Evolutionary conservation across 495 filamentous ascomycete species (phyloP).

Genomic region (Aspergillus wentii): DNA sequence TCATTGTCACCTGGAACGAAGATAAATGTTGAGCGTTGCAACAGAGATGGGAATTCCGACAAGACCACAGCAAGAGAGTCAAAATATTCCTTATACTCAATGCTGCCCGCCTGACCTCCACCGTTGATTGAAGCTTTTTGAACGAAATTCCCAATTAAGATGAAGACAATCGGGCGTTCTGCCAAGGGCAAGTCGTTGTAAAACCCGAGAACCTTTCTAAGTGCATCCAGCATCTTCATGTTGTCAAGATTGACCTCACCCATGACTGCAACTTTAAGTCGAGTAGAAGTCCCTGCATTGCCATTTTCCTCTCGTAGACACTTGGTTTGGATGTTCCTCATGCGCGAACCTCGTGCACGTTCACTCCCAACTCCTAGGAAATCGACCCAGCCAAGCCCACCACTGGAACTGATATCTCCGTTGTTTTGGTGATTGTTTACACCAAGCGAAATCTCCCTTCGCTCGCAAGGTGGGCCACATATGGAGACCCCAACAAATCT

Average conservation of each 20-base stretch:
- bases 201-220: conserved; percentile 65
- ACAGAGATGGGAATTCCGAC: conserved; percentile 77
- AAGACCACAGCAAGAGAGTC: conserved; percentile 77
- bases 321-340: conserved; percentile 68
- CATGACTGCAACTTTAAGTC: conserved; percentile 62
- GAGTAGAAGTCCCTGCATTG: conserved; percentile 22
- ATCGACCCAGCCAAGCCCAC: conserved; percentile 94
- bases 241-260: conserved; percentile 83
- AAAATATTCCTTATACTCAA: conserved; percentile 94
- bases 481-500: conserved; percentile 85
- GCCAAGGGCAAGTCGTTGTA: conserved; percentile 49
- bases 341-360: conserved; percentile 72
- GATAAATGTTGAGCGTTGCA: conserved; percentile 76
- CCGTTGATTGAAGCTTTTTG: conserved; percentile 63
- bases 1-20: conserved; percentile 97
- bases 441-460: conserved; percentile 72
- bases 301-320: conserved; percentile 22
- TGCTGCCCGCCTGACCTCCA: conserved; percentile 62
- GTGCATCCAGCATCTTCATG: conserved; percentile 67
- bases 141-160: conserved; percentile 83
- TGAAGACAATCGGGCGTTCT: conserved; percentile 68
- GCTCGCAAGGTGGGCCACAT: conserved; percentile 85
- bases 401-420: conserved; percentile 55
- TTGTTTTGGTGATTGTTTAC: conserved; percentile 49
- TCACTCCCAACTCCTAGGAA: conserved; percentile 90